Conservation (phyloP, 441 rosid species). For the Raphanus hybrid region DNA sequence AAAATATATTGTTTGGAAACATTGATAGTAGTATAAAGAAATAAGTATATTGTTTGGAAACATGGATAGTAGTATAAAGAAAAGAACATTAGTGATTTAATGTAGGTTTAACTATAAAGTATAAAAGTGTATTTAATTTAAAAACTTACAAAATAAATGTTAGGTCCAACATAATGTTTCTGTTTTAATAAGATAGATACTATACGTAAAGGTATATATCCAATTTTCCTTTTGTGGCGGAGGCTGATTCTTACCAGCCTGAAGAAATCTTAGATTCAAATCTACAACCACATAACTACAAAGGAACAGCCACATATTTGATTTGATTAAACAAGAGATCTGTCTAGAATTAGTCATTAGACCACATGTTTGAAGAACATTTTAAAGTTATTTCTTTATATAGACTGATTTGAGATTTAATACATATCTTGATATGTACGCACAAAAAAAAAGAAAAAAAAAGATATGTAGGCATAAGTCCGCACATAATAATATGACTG, state of each 20-base stretch:
- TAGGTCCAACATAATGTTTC: too few relatives aligned
- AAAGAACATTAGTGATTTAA: too few relatives aligned
- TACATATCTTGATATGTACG: neutral
- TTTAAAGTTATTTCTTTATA: conserved; percentile 10
- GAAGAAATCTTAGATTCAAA: neutral
- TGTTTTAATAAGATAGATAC: neutral
- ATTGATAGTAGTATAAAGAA: too few relatives aligned
- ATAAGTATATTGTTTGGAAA: too few relatives aligned
- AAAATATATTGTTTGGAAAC: too few relatives aligned
- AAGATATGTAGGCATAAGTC: conserved; percentile 6
- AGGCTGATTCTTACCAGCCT: conserved; percentile 30
- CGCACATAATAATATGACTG: conserved; percentile 26
- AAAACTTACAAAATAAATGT: too few relatives aligned
- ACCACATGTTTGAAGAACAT: conserved; percentile 24
- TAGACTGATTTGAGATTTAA: conserved; percentile 19
- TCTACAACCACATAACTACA: conserved; percentile 11
- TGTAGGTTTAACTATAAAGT: too few relatives aligned
- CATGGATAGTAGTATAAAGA: too few relatives aligned
- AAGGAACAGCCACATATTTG: conserved; percentile 21
- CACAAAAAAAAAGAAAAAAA: too few relatives aligned
- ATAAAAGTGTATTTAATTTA: too few relatives aligned
- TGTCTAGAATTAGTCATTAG: conserved; percentile 27
- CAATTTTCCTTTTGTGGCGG: conserved; percentile 24
- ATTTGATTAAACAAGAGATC: conserved; percentile 30
- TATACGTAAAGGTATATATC: conserved; percentile 9